Evolutionary conservation across 148 eudicot species (phyloP).

Genomic region (Vaccinium darrowii): DNA sequence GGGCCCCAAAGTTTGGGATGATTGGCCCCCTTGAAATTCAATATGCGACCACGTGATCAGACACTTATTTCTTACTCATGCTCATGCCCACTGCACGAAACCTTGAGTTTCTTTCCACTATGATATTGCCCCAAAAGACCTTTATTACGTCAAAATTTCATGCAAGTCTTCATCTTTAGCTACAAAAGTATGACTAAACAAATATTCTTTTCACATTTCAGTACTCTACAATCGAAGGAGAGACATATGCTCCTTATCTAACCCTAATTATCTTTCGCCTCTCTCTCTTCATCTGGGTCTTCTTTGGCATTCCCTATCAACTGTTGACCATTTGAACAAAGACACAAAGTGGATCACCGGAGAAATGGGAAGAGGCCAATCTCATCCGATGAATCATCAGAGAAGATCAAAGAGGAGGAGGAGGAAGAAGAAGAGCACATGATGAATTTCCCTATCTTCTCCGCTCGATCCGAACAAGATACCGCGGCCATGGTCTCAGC

Average conservation of each 20-base stretch:
- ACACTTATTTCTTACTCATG: too few species aligned
- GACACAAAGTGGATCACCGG: constrained; percentile 18
- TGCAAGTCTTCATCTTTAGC: background rate
- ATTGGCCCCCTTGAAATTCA: too few species aligned
- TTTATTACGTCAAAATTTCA: background rate
- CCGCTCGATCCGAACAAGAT: constrained; percentile 56
- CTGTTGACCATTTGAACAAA: constrained; percentile 2
- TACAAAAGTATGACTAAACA: constrained; percentile 2
- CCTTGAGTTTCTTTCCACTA: background rate
- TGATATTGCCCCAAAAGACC: background rate
- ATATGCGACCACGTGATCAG: too few species aligned
- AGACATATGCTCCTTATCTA: background rate
- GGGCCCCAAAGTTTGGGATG: too few species aligned
- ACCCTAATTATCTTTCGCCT: constrained; percentile 2
- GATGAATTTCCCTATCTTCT: constrained; percentile 34
- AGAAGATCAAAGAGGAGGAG: constrained; percentile 21
- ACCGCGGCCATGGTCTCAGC: constrained; percentile 61
- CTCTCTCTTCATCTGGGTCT: background rate
- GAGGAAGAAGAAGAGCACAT: constrained; percentile 7
- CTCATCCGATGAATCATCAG: constrained; percentile 21
- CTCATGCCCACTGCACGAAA: too few species aligned
- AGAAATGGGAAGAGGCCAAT: constrained; percentile 63
- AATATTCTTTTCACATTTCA: background rate
- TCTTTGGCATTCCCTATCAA: background rate
- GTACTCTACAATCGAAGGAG: background rate